Percentiles rank a stretch among this genome's conserved stretches.
These are phyloP conservation scores for Suhomyces guaymorum DNA, from an alignment of 1,139 yeast genomes.

Conservation along the genomic window DNA sequence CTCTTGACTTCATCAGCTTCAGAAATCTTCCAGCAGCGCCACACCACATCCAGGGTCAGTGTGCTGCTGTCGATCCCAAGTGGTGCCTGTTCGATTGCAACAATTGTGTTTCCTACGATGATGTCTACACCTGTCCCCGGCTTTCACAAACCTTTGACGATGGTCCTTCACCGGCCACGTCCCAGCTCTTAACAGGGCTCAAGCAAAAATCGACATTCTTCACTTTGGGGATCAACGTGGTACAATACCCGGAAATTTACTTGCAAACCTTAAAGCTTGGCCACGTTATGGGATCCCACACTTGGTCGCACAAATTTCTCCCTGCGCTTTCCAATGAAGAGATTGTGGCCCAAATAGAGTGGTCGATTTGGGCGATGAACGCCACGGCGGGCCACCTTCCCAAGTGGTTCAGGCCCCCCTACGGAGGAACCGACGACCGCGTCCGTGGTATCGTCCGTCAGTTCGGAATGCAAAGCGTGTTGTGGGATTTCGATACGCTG, in stretches of 20 bases:
- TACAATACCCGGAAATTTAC: conserved; percentile 74
- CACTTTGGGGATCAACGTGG: conserved; percentile 79
- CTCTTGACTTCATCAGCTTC: conserved; percentile 69
- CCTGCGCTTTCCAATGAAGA: conserved; percentile 78
- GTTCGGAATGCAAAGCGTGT: conserved; percentile 82
- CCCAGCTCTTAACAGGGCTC: conserved; percentile 54
- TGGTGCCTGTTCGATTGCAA: conserved; percentile 86
- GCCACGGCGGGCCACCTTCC: conserved; percentile 91
- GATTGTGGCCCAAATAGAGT: conserved; percentile 83
- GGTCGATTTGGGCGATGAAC: conserved; percentile 98
- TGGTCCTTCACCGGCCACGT: conserved; percentile 82
- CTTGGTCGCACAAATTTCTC: conserved; percentile 88
- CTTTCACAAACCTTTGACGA: conserved; percentile 92
- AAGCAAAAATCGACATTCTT: conserved; percentile 68
- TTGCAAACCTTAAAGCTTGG: conserved; percentile 56
- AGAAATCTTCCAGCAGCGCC: conserved; percentile 48
- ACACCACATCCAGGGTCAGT: conserved; percentile 58
- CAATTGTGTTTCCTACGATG: conserved; percentile 77
- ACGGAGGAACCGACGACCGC: conserved; percentile 89
- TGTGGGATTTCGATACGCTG: conserved; percentile 91
- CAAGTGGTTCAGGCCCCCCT: conserved; percentile 94
- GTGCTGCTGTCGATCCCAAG: conserved; percentile 40
- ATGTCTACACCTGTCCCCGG: conserved; percentile 69
- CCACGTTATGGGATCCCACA: conserved; percentile 83
- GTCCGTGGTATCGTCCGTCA: conserved; percentile 76